These are phyloP conservation scores for Dillenia suffruticosa DNA, from an alignment of 164 flowering plant genomes.

Conservation along the genomic window DNA sequence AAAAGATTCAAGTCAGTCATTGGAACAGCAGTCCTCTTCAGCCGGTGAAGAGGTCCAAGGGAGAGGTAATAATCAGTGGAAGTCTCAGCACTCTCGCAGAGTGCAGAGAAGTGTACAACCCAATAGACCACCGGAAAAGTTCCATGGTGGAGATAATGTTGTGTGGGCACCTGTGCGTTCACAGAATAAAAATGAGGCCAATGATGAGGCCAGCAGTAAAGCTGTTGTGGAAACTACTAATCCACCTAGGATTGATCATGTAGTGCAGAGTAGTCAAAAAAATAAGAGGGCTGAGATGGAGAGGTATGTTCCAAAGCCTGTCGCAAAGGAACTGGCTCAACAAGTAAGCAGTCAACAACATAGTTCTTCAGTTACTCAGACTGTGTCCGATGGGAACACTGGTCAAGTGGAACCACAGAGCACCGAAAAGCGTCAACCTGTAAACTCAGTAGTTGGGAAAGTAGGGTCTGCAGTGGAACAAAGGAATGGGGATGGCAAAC, in stretches of 20 bases:
- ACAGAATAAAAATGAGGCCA: conserved; percentile 40
- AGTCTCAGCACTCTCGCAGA: conserved; percentile 58
- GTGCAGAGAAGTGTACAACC: conserved; percentile 45
- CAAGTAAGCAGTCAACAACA: conserved; percentile 45
- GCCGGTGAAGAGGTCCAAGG: conserved; percentile 48
- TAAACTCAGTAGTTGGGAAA: conserved; percentile 19
- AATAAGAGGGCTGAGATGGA: conserved; percentile 94
- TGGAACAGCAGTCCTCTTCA: conserved; percentile 26
- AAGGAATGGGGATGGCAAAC: conserved; percentile 43
- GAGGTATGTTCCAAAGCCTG: conserved; percentile 91
- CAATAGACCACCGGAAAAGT: conserved; percentile 40
- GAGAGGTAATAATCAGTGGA: conserved; percentile 44
- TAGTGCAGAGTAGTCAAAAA: conserved; percentile 47
- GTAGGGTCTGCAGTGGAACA: conserved; percentile 23
- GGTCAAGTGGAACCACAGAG: conserved; percentile 19
- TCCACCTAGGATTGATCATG: conserved; percentile 32
- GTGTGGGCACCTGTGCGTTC: conserved; percentile 93
- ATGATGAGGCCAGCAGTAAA: conserved; percentile 33
- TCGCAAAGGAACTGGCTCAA: conserved; percentile 82
- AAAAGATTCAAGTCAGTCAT: conserved; percentile 23
- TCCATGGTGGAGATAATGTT: conserved; percentile 50
- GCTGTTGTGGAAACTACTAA: conserved; percentile 21
- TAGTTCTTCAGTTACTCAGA: conserved; percentile 25
- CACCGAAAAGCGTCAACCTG: conserved; percentile 21
- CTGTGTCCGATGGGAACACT: conserved; percentile 21